Evolutionary conservation across 768 basidiomycete genomes (phyloP).

Genomic region (Termitomyces eurrhizus): DNA sequence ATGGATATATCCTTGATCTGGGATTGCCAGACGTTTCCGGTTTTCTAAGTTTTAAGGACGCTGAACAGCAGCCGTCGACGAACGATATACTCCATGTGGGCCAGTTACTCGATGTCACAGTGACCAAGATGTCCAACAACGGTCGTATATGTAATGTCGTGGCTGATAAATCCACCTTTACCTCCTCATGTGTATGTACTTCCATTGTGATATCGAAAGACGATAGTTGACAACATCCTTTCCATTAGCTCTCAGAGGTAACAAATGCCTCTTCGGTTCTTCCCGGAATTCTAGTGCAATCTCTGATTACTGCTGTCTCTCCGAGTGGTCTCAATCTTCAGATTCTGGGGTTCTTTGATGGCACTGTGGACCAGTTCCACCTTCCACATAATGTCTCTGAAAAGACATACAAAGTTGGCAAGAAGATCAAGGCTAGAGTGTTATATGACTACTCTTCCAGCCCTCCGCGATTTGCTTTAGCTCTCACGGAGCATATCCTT

Average conservation of each 20-base stretch:
- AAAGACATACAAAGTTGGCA: conserved; percentile 54
- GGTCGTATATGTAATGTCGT: conserved; percentile 75
- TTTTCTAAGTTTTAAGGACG: conserved; percentile 80
- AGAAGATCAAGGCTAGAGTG: conserved; percentile 80
- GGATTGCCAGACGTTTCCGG: conserved; percentile 77
- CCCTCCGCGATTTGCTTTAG: conserved; percentile 83
- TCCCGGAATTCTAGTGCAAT: conserved; percentile 81
- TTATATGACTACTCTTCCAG: conserved; percentile 74
- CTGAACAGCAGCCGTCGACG: conserved; percentile 34
- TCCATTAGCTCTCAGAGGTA: conserved; percentile 65
- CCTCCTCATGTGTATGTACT: conserved; percentile 51
- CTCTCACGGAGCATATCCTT: conserved; percentile 69
- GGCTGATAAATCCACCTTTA: conserved; percentile 44
- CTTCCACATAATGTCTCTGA: conserved; percentile 41
- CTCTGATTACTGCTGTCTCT: conserved; percentile 72
- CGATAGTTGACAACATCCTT: not conserved
- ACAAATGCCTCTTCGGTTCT: conserved; percentile 77
- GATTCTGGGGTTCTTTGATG: conserved; percentile 88
- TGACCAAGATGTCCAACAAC: conserved; percentile 67
- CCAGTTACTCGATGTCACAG: conserved; percentile 60
- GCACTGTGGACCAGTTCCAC: conserved; percentile 83
- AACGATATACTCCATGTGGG: conserved; percentile 51
- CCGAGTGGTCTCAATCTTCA: conserved; percentile 81
- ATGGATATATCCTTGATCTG: conserved; percentile 88
- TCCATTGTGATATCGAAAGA: not conserved